phyloP scores from a whole-genome alignment of 2,329 filamentous ascomycete species.

The Cadophora luteo-olivacea region DNA sequence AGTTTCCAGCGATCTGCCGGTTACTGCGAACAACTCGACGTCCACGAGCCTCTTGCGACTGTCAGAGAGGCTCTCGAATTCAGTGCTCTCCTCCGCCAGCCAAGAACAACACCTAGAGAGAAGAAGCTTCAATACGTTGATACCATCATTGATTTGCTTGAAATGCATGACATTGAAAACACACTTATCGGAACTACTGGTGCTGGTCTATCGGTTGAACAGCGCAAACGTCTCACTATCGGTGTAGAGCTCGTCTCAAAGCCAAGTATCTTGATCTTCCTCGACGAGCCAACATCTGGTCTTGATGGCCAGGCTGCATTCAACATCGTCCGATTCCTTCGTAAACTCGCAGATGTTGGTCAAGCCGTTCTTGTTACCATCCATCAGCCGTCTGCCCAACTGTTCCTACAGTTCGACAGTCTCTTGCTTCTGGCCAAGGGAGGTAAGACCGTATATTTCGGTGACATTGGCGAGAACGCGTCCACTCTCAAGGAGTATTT shows the following conservation, averaged over 20 bases:
- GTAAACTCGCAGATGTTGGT: constrained; percentile 62
- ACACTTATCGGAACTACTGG: constrained; percentile 69
- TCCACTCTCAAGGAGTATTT: constrained; percentile 67
- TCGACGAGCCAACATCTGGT: constrained; percentile 67
- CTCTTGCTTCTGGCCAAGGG: constrained; percentile 69
- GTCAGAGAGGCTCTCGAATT: constrained; percentile 90
- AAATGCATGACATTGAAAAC: constrained; percentile 71
- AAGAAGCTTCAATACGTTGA: constrained; percentile 90
- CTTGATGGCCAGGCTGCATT: constrained; percentile 69
- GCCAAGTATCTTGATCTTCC: constrained; percentile 64
- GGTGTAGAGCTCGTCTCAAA: constrained; percentile 65
- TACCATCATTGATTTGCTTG: constrained; percentile 69
- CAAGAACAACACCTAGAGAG: constrained; percentile 68
- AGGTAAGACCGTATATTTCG: constrained; percentile 73
- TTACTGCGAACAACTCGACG: constrained; percentile 91
- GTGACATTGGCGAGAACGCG: constrained; percentile 67
- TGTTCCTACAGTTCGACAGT: constrained; percentile 64
- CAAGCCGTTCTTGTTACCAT: constrained; percentile 62
- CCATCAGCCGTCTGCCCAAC: constrained; percentile 59
- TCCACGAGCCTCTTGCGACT: constrained; percentile 79
- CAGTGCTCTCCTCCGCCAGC: constrained; percentile 86
- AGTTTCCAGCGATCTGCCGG: constrained; percentile 80
- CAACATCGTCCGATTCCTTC: constrained; percentile 67
- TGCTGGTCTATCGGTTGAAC: constrained; percentile 65
- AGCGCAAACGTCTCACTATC: constrained; percentile 67